Evolutionary conservation across 441 rosid species (phyloP), one percentile per base, ranked within the genome.

Genomic region (Melastoma candidum): DNA sequence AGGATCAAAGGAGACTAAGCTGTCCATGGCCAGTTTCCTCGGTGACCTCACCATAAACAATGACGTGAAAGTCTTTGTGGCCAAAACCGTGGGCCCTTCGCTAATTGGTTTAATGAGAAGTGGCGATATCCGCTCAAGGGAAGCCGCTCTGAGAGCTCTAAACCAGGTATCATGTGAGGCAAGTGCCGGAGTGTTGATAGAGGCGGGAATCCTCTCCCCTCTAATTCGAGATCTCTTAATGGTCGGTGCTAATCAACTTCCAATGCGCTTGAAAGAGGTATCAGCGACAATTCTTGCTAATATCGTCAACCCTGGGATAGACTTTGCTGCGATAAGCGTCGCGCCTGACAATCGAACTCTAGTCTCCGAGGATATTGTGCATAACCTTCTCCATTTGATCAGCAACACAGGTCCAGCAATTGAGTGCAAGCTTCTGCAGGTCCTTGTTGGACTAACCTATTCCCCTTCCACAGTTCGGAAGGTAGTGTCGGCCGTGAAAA

Each of bases 321-420:
- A 93, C 61, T 78, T 84, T 51, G 94, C 82, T 55, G 69, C 77
- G 53, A 71, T 76, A 49, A 54, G 69, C 14, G 84, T 92, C 58
- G 94, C 95, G 57, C 54, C 81, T 44, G 76, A 84, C 50, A 76
- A 78, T 62, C 86, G 80, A 63, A 80, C 95, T 58, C 76, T 93
- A 47, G 83, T 93, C 67, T 84, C 98, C 11, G 96, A 93, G 59
- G 85, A 86, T 61, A 76, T 70, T 39, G 80, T 93, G 46, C 90
- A 84, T 78, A 84, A 74, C 58, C 77, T 93, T 3, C 84, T 93
- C 48, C 86, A 81, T 51, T 74, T 93, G 13, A 88, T 93, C 57
- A 93, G 95, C 78, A 88, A 93, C 76, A 93, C 98, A 0, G 98
- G 98, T 63, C 98, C 98, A 39, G 77, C 92, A 26, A 86, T 93